Base-by-base conservation (phyloP, 345 rosid species). In the Toxicodendron radicans region DNA sequence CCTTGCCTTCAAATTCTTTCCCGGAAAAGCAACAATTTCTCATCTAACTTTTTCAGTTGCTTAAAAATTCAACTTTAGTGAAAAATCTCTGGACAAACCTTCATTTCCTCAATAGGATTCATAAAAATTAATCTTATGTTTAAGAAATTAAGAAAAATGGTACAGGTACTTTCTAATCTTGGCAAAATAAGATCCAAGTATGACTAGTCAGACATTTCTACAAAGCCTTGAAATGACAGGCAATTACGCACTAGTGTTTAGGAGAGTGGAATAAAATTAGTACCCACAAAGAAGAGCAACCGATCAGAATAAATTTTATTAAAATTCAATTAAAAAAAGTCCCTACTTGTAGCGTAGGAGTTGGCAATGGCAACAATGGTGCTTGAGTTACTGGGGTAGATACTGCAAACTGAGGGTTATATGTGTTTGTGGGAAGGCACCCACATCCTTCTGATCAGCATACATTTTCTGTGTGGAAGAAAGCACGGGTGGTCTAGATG, bases 291-390 rank as follows among this genome's bases (percentile, higher is more conserved):
- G 20, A 30, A 20, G 60, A 72, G 20, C n/a, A 62, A n/a, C 20
- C 18, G 11, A 20, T 17, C 4, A 20, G 48, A 64, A 10, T 24
- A 52, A 11, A 52, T 21, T 9, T 14, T 49, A 33, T 24, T 4
- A 73, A 3, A 62, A 53, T 33, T 66, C 8, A 23, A 27, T 27
- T 27, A 27, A 27, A 27, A 27, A 8, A 72, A 60, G 7, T 17
- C 10, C 71, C 18, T 46, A 84, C 81, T 81, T 81, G 76, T 53
- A 32, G 75, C 10, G 45, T 52, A 70, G 81, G 27, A 38, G 58
- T 27, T 35, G 83, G 87, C 70, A 81, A 73, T 24, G 83, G 87
- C 83, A 84, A 76, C 64, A 84, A 71, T 57, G 87, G 84, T 13
- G 71, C 46, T 71, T 79, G 84, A 43, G 74, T 68, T 16, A 58